Evolutionary conservation across 2,329 filamentous ascomycete species (phyloP).

Genomic region (Phoma herbarum): DNA sequence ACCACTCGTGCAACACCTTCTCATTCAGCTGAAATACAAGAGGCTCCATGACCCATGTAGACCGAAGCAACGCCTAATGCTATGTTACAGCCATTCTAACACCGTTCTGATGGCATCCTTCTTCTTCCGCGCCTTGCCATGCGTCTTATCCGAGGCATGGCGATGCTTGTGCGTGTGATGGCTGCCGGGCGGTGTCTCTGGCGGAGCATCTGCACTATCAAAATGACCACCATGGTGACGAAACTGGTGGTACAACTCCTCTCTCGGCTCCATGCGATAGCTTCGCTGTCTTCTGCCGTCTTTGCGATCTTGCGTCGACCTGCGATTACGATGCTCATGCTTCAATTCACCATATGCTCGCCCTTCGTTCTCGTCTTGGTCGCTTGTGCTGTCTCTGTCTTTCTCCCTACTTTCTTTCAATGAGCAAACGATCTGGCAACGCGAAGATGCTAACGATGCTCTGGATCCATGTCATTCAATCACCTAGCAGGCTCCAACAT

Average conservation of each 20-base stretch:
- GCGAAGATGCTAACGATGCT: slow-evolving; percentile 1
- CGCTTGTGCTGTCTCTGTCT: background rate
- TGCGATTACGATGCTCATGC: background rate
- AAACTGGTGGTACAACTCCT: background rate
- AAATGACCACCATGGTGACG: background rate
- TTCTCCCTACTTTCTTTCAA: background rate
- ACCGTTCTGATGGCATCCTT: slow-evolving; percentile 20
- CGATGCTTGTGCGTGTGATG: background rate
- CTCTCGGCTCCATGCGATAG: background rate
- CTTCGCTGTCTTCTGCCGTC: background rate
- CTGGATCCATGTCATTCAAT: slow-evolving; percentile 22
- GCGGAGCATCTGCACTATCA: slow-evolving; percentile 7
- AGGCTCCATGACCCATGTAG: no score
- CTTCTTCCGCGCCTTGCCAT: background rate
- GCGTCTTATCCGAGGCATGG: slow-evolving; percentile 10
- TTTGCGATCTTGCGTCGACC: background rate
- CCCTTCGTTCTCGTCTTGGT: background rate
- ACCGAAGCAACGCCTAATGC: no score
- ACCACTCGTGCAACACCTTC: background rate
- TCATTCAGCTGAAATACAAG: no score
- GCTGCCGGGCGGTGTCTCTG: background rate
- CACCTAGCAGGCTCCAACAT: slow-evolving; percentile 45
- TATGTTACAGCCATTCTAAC: slow-evolving; percentile 23
- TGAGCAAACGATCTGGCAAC: slow-evolving; percentile 4
- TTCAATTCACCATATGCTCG: background rate